Conservation (phyloP, 2,329 filamentous ascomycete species). For the Aspergillus piperis region DNA sequence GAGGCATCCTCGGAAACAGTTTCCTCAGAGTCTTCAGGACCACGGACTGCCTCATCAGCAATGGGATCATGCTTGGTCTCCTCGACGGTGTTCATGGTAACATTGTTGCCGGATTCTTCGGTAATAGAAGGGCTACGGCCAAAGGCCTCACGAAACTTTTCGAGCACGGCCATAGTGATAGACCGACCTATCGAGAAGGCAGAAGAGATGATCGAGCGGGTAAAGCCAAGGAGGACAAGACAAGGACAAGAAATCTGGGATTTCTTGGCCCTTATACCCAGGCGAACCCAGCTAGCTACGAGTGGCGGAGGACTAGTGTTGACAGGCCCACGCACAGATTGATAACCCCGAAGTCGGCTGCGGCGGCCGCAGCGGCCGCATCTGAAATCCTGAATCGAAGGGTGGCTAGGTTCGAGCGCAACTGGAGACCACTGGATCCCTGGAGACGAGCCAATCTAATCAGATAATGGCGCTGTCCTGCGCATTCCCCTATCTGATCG, state of each 20-base stretch:
- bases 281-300: background rate
- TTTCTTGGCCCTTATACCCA: background rate
- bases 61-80: background rate
- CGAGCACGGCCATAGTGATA: background rate
- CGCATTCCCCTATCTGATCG: background rate
- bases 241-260: background rate
- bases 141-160: background rate
- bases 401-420: too few relatives aligned
- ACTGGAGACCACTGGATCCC: background rate
- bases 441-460: background rate
- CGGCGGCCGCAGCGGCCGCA: background rate
- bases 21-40: background rate
- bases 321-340: background rate
- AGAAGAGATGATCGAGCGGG: background rate
- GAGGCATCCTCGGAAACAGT: slow-evolving; percentile 4
- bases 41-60: background rate
- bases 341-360: background rate
- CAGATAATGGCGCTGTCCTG: background rate
- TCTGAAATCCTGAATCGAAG: background rate
- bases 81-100: background rate
- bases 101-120: background rate
- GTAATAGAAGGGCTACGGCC: background rate
- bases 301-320: background rate
- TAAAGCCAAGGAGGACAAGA: background rate
- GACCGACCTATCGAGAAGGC: background rate